phyloP scores from a whole-genome alignment of 2,329 filamentous ascomycete genomes.

The Cladorrhinum sp. region DNA sequence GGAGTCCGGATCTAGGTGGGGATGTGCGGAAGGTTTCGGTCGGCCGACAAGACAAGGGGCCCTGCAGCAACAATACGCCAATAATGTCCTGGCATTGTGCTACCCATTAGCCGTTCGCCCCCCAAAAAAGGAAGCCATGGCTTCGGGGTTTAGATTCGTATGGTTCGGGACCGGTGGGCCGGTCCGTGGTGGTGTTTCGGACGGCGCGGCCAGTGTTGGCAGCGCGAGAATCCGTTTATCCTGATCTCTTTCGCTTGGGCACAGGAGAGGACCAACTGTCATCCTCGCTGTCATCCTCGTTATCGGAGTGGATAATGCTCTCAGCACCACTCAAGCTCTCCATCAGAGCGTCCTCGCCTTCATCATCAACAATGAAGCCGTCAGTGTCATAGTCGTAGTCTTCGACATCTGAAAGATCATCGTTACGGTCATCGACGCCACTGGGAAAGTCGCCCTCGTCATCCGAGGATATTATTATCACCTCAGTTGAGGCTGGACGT shows the following conservation, averaged over 20 bases:
- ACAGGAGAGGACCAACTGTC: too few species aligned
- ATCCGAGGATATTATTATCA: neutral
- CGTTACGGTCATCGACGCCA: neutral
- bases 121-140: too few species aligned
- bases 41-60: neutral
- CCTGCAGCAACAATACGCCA: neutral
- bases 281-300: neutral
- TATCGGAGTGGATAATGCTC: neutral
- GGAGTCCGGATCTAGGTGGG: conserved; percentile 26
- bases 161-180: neutral
- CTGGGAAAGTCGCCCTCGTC: neutral
- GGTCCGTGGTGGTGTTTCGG: neutral
- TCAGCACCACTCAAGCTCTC: neutral
- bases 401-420: neutral
- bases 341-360: neutral
- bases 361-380: neutral
- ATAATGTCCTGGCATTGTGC: neutral
- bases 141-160: too few species aligned
- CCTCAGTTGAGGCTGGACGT: neutral
- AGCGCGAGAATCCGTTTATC: neutral
- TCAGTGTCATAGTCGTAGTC: neutral
- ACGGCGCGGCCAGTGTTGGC: neutral
- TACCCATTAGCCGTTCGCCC: too few species aligned
- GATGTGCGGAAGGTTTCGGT: conserved; percentile 24
- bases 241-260: too few species aligned